Evolutionary conservation across 371 early-diverging fungal genomes (phyloP).

Genomic region (Mortierella polycephala): DNA sequence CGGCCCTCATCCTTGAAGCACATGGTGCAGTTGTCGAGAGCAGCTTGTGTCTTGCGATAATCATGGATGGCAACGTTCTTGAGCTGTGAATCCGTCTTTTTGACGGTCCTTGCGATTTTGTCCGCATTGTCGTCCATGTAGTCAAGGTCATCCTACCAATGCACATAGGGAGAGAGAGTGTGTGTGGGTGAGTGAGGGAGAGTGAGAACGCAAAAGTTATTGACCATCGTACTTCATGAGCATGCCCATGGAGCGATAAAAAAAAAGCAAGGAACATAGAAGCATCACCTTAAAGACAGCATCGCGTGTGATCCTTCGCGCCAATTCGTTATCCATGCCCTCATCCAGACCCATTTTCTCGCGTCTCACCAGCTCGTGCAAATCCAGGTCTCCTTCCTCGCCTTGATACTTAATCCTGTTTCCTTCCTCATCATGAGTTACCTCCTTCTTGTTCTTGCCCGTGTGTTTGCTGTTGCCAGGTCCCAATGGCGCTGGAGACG

Average conservation of each 20-base stretch:
- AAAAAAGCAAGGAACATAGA: too few relatives aligned
- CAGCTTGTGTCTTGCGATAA: constrained; percentile 73
- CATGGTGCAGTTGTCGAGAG: constrained; percentile 76
- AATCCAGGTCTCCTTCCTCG: constrained; percentile 63
- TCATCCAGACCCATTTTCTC: constrained; percentile 68
- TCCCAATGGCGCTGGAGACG: constrained; percentile 37
- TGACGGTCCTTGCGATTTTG: constrained; percentile 72
- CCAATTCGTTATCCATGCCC: constrained; percentile 77
- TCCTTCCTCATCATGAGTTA: constrained; percentile 68
- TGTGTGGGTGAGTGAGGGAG: too few relatives aligned
- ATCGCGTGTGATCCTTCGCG: constrained; percentile 81
- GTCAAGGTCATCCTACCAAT: constrained; percentile 74
- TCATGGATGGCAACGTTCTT: constrained; percentile 60
- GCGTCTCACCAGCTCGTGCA: constrained; percentile 75
- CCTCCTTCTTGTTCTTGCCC: constrained; percentile 62
- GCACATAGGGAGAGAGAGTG: background rate
- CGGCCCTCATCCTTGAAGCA: constrained; percentile 78
- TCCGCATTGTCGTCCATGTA: constrained; percentile 94
- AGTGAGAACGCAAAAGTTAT: too few relatives aligned
- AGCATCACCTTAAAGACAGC: constrained; percentile 67
- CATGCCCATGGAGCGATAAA: too few relatives aligned
- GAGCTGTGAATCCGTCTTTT: constrained; percentile 67
- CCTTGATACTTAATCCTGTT: constrained; percentile 68
- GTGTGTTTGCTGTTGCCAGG: constrained; percentile 28
- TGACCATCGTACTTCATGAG: too few relatives aligned